phyloP scores from a whole-genome alignment of 768 basidiomycete genomes.

The Daedalea quercina region DNA sequence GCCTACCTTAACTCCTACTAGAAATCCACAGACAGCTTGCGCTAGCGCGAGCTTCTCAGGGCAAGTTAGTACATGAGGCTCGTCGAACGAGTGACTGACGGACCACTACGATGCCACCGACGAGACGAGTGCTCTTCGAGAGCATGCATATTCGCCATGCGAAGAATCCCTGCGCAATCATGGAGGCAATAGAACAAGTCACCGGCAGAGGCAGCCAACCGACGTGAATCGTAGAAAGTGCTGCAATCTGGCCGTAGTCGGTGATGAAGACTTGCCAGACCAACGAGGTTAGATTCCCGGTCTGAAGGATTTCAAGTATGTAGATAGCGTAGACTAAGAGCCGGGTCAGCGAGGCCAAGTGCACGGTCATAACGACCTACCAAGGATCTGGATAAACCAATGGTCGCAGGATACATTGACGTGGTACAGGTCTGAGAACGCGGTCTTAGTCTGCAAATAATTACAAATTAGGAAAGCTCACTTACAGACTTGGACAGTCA shows the following conservation, averaged over 20 bases:
- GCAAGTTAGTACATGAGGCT: not conserved
- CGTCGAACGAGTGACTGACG: not conserved
- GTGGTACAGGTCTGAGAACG: not conserved
- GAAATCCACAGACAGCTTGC: not conserved
- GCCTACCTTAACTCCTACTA: conserved; percentile 1
- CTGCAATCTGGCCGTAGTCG: not conserved
- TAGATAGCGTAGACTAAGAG: conserved; percentile 5
- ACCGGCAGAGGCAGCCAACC: conserved; percentile 8
- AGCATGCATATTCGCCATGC: conserved; percentile 7
- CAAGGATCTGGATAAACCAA: not conserved
- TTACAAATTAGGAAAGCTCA: not conserved
- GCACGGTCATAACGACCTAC: not conserved
- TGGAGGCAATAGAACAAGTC: conserved; percentile 7
- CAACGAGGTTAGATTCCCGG: conserved; percentile 4
- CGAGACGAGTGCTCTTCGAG: not conserved
- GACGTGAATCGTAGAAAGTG: conserved; percentile 1
- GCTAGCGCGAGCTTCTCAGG: not conserved
- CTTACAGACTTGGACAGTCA: conserved; percentile 3
- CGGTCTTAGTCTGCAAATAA: not conserved
- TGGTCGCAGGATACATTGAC: not conserved
- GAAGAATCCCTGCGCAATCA: conserved; percentile 4
- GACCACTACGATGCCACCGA: not conserved
- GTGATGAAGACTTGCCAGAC: conserved; percentile 2
- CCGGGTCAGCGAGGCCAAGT: not conserved
- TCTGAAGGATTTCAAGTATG: conserved; percentile 7